Percentiles rank a stretch among this genome's conserved stretches.
These are phyloP conservation scores for Ganoderma lingzhi DNA, from an alignment of 1,284 basidiomycete genomes.

Conservation along the genomic window DNA sequence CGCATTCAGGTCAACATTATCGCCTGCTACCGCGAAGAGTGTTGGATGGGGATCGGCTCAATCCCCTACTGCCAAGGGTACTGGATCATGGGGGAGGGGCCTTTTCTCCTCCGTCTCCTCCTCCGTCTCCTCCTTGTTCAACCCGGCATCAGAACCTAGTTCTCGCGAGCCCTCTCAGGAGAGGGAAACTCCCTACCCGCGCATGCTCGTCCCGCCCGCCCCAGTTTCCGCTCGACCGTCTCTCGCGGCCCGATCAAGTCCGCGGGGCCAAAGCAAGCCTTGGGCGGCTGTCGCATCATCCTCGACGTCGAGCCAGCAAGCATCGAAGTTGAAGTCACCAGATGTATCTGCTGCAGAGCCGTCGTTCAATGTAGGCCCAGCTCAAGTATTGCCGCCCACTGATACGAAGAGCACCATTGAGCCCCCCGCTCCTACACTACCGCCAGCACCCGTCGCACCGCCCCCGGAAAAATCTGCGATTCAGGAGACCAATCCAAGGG, in stretches of 20 bases:
- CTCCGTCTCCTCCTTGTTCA: neutral
- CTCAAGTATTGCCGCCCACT: neutral
- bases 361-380: neutral
- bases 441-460: too few relatives aligned
- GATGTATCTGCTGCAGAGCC: neutral
- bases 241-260: neutral
- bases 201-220: neutral
- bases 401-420: neutral
- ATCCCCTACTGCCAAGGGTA: neutral
- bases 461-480: neutral
- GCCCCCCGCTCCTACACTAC: neutral
- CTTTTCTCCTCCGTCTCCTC: neutral
- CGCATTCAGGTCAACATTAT: neutral
- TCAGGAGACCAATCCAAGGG: neutral
- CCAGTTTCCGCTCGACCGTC: neutral
- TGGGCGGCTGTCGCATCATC: neutral
- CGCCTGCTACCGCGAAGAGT: neutral
- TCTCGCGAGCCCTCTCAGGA: constrained; percentile 13
- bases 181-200: neutral
- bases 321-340: neutral
- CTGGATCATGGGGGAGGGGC: neutral
- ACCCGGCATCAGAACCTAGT: neutral
- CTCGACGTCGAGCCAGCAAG: neutral
- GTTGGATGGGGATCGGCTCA: too few relatives aligned
- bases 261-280: neutral